Evolutionary conservation across 1,284 basidiomycete genomes (phyloP).

Genomic region (Violaceomyces palustris): DNA sequence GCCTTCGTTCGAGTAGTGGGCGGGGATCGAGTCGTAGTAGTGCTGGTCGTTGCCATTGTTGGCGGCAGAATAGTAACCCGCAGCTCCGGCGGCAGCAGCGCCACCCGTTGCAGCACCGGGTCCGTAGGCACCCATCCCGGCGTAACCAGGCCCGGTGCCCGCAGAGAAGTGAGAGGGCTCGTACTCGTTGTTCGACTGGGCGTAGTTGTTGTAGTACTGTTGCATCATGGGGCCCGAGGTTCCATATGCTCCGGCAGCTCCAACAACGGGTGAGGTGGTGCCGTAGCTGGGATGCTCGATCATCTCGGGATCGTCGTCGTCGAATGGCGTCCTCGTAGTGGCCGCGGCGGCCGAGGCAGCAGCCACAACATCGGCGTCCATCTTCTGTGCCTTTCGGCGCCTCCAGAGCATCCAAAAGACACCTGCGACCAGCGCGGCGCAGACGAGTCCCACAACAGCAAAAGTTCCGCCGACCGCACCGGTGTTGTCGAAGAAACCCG

Average conservation of each 20-base stretch:
- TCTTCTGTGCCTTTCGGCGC: constrained; percentile 43
- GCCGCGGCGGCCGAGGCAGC: constrained; percentile 50
- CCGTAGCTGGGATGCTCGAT: constrained; percentile 42
- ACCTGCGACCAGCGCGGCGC: constrained; percentile 28
- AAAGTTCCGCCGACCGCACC: constrained; percentile 51
- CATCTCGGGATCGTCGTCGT: constrained; percentile 52
- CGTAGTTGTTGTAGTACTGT: constrained; percentile 30
- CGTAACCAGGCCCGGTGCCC: constrained; percentile 36
- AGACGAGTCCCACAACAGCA: constrained; percentile 49
- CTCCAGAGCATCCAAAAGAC: constrained; percentile 44
- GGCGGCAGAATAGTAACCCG: constrained; percentile 29
- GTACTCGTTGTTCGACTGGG: constrained; percentile 20
- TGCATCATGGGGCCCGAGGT: constrained; percentile 30
- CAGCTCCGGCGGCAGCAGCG: constrained; percentile 32
- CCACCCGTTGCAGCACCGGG: constrained; percentile 26
- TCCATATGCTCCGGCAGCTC: constrained; percentile 18
- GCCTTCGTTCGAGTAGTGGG: constrained; percentile 3
- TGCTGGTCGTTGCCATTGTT: constrained; percentile 11
- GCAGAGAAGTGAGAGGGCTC: constrained; percentile 42
- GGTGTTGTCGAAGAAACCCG: constrained; percentile 44
- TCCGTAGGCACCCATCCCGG: constrained; percentile 47
- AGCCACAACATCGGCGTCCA: constrained; percentile 51
- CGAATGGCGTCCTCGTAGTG: constrained; percentile 49
- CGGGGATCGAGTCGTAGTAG: constrained; percentile 33
- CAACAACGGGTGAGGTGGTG: constrained; percentile 9